Base-by-base conservation (phyloP, 768 basidiomycete genomes). In the Trametes meyenii region DNA sequence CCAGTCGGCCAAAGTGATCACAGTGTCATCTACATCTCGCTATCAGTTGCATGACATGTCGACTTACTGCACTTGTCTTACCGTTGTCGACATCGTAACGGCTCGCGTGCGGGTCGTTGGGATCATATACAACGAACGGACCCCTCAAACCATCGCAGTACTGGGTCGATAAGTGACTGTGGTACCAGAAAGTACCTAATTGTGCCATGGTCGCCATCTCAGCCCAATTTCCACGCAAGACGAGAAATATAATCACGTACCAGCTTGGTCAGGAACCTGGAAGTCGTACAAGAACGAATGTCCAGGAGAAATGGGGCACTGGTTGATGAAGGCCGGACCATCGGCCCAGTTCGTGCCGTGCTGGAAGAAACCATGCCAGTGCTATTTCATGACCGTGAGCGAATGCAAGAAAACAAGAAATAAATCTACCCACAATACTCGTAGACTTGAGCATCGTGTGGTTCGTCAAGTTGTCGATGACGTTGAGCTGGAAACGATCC, bases 1-100 rank as follows among this genome's bases (percentile, higher is more conserved):
- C 80, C 81, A 82, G 60, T 82, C 81, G 1, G 76, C 75, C 11
- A 82, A 69, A 0, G 78, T 79, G 50, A 82, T 79, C n/a, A 83
- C 68, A 5, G 82, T 83, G 8, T 69, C 66, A 73, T 81, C 80
- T 71, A 42, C 17, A 35, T n/a, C n/a, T n/a, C n/a, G n/a, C n/a
- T n/a, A n/a, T 52, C 12, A 52, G 10, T 24, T 3, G 14, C 23
- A 5, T 19, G 12, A 23, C 17, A 23, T 23, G 17, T 5, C 13
- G 17, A 17, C 3, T 12, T 13, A 8, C 5, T 12, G 16, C 5
- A 7, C 3, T 0, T 33, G 12, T 21, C 52, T 60, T 29, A 69
- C 68, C 68, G 44, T 73, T 65, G 39, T 73, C 71, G n/a, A 71
- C 65, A 44, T 73, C 72, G 58, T 72, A 73, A 11, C 70, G 59